Base-by-base conservation (phyloP, 371 early-diverging fungal genomes). In the Mortierella sp. region DNA sequence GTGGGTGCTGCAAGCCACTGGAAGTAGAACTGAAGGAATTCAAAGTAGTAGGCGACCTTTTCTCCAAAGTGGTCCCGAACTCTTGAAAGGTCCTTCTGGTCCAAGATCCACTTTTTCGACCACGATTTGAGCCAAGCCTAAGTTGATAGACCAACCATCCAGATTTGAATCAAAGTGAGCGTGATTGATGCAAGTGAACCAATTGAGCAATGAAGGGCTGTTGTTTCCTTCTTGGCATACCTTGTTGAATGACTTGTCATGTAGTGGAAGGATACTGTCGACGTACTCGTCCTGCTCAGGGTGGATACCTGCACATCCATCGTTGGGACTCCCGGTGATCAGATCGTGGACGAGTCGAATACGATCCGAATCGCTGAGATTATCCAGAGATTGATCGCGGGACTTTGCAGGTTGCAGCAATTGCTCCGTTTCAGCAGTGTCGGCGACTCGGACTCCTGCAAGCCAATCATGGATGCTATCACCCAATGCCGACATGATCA, bases 11-110 rank as follows among this genome's bases (percentile, higher is more conserved):
- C 78, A 8, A 96, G 83, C 86, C 90, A 92, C 16, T 89, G 48
- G 50, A 91, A 84, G 79, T 95, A 96, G 68, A 85, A 90, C 80
- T 95, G 94, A 5, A 95, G 80, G 72, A 94, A 96, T 16, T 93
- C 95, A 84, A 96, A 96, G 78, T 96, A 95, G 78, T 87, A 90
- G 14, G 94, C 94, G 50, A 94, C 59, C 52, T 64, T 92, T 71
- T 94, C 95, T 58, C 96, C 96, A 86, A 92, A 93, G 54, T 94
- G 90, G 59, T 90, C 83, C 54, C 92, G 86, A 41, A 95, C 85
- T 22, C 72, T 74, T 16, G 78, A 61, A 25, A 96, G 65, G 66
- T 95, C 95, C 12, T 84, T 65, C 8, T 88, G 79, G 56, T 82
- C 68, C 45, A 96, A 87, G 27, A 90, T 59, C 89, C 90, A 92